Conservation (phyloP, 192 early-diverging fungal species). For the Chytriomyces sp. region DNA sequence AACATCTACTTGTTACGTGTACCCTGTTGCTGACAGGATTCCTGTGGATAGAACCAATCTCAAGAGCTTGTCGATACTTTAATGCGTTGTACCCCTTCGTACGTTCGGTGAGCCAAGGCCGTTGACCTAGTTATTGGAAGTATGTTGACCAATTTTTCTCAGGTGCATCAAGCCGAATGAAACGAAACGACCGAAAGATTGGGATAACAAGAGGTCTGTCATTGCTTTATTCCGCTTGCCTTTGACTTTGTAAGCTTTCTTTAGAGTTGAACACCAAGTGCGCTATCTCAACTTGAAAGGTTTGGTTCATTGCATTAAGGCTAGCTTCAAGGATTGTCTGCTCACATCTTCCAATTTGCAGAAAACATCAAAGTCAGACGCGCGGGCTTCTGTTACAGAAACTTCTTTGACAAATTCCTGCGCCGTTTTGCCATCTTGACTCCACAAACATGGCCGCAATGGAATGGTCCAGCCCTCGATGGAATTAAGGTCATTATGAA, state of each 20-base stretch:
- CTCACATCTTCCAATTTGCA: neutral
- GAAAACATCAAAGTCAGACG: conserved; percentile 96
- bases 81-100: conserved; percentile 94
- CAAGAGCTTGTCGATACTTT: conserved; percentile 89
- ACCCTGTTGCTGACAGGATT: neutral
- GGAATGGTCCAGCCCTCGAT: conserved; percentile 74
- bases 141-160: neutral
- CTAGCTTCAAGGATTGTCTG: neutral
- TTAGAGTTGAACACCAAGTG: conserved; percentile 92
- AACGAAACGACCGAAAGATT: conserved; percentile 89
- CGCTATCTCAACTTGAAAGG: conserved; percentile 90
- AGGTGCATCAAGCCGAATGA: conserved; percentile 95
- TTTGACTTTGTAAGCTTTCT: neutral
- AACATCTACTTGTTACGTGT: conserved; percentile 26
- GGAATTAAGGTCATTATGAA: conserved; percentile 82
- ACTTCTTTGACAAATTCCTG: conserved; percentile 91
- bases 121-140: neutral
- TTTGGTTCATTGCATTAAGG: neutral
- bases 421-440: conserved; percentile 78
- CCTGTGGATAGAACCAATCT: conserved; percentile 42
- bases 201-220: conserved; percentile 70
- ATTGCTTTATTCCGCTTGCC: neutral
- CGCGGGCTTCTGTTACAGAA: conserved; percentile 96
- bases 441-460: conserved; percentile 73
- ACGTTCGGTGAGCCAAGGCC: conserved; percentile 66